Evolutionary conservation across 164 flowering plant species (phyloP).

Genomic region (Liriodendron chinense): DNA sequence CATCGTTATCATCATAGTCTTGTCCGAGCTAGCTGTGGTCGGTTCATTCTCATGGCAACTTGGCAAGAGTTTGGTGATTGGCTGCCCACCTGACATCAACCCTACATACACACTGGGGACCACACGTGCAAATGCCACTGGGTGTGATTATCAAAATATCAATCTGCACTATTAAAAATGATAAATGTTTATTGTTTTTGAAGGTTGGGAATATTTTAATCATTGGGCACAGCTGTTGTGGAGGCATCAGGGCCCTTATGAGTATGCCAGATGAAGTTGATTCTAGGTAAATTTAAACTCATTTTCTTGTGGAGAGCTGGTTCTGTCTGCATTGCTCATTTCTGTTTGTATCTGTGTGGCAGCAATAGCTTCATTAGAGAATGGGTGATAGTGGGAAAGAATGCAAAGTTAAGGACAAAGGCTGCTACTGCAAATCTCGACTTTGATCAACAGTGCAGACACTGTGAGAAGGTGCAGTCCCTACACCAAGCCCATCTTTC

Average conservation of each 20-base stretch:
- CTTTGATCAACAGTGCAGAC: slow-evolving; percentile 86
- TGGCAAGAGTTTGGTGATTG: background rate
- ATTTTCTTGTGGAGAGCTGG: background rate
- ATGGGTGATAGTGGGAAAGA: slow-evolving; percentile 74
- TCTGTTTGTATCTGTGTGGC: slow-evolving; percentile 16
- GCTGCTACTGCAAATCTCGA: slow-evolving; percentile 56
- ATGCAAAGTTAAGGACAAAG: slow-evolving; percentile 56
- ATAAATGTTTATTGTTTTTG: slow-evolving; percentile 12
- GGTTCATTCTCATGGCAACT: background rate
- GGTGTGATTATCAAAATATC: no score
- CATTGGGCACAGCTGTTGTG: slow-evolving; percentile 92
- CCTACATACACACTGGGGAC: background rate
- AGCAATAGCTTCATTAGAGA: slow-evolving; percentile 66
- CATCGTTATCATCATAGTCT: background rate
- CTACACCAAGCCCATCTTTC: background rate
- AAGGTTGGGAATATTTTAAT: slow-evolving; percentile 85
- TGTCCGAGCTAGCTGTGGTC: background rate
- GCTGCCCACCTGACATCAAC: background rate
- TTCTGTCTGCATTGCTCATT: slow-evolving; percentile 12
- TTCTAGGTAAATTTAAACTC: slow-evolving; percentile 44
- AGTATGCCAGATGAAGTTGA: slow-evolving; percentile 70
- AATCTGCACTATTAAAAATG: background rate
- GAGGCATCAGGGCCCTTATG: slow-evolving; percentile 94
- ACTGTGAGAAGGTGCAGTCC: slow-evolving; percentile 92
- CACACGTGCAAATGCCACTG: no score